A percentile compares a stretch with the other conserved stretches of the same genome.
Conservation (phyloP, 352 stramenopile genomes). For the Pilasporangium apinafurcum region DNA sequence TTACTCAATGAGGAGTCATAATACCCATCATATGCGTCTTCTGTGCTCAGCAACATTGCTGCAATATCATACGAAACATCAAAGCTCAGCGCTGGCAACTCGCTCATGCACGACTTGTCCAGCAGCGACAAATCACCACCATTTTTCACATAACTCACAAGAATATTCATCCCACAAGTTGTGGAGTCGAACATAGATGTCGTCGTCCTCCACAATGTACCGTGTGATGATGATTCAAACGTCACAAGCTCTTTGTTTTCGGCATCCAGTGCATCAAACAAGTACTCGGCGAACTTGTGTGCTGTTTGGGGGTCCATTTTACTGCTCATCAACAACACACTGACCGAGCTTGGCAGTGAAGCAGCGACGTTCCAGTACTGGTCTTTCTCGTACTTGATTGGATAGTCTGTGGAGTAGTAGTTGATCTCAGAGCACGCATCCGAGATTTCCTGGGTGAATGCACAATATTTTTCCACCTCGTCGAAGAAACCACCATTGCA, state of each 20-base stretch:
- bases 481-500: conserved; percentile 13
- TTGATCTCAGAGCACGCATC: conserved; percentile 12
- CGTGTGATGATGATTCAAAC: conserved; percentile 34
- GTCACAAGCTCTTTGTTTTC: conserved; percentile 34
- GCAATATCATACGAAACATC: conserved; percentile 21
- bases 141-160: conserved; percentile 30
- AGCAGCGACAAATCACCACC: conserved; percentile 21
- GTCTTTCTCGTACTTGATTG: conserved; percentile 34
- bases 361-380: conserved; percentile 43
- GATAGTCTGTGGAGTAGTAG: conserved; percentile 6
- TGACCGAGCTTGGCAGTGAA: conserved; percentile 23
- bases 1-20: no score
- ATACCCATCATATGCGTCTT: conserved; percentile 48
- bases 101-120: conserved; percentile 37
- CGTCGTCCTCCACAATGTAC: conserved; percentile 21
- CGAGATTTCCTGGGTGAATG: conserved; percentile 39
- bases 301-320: conserved; percentile 46
- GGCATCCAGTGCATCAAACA: conserved; percentile 20
- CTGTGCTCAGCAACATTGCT: conserved; percentile 31
- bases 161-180: conserved; percentile 39
- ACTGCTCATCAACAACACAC: conserved; percentile 37
- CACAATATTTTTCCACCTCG: conserved; percentile 35
- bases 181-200: conserved; percentile 11
- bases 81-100: conserved; percentile 25
- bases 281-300: conserved; percentile 37